Percentiles rank a stretch among this genome's conserved stretches.
Evolutionary conservation across 163 green algal genomes (phyloP).

Genomic region (Chlorella variabilis): DNA sequence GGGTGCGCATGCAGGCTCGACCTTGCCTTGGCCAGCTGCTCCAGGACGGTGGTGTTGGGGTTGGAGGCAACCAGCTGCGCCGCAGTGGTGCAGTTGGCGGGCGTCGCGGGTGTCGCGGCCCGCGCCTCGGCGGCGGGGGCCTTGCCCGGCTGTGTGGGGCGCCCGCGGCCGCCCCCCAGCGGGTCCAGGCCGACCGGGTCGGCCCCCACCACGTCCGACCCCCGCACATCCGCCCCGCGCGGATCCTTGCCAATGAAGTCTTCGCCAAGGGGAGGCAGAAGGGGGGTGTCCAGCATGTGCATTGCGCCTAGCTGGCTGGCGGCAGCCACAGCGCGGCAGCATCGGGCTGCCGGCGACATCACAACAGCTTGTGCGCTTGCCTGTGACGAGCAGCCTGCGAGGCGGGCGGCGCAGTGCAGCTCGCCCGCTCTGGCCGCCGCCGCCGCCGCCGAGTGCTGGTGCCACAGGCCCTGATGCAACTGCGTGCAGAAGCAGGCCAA

Average conservation of each 20-base stretch:
- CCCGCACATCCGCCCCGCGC: not conserved
- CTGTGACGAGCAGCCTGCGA: too few relatives aligned
- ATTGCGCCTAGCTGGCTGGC: not conserved
- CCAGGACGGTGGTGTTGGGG: conserved; percentile 6
- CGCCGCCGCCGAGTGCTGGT: too few relatives aligned
- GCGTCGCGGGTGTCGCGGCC: not conserved
- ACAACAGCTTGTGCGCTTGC: too few relatives aligned
- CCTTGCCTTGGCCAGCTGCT: not conserved
- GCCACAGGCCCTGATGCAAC: too few relatives aligned
- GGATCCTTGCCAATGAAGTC: conserved; percentile 3
- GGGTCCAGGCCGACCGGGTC: conserved; percentile 4
- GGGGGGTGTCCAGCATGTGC: not conserved
- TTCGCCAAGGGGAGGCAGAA: not conserved
- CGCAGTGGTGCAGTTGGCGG: not conserved
- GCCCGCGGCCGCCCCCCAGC: not conserved
- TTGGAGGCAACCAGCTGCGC: not conserved
- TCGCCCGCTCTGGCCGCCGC: too few relatives aligned
- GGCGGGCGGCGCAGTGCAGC: too few relatives aligned
- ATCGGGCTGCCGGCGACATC: too few relatives aligned
- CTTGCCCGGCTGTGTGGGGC: not conserved
- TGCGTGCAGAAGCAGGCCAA: too few relatives aligned
- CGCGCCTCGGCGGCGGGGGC: not conserved
- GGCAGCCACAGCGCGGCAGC: too few relatives aligned
- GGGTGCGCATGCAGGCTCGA: not conserved
- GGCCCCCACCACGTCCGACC: not conserved